Conservation (phyloP, 352 stramenopile genomes). For the Lagenidium giganteum region DNA sequence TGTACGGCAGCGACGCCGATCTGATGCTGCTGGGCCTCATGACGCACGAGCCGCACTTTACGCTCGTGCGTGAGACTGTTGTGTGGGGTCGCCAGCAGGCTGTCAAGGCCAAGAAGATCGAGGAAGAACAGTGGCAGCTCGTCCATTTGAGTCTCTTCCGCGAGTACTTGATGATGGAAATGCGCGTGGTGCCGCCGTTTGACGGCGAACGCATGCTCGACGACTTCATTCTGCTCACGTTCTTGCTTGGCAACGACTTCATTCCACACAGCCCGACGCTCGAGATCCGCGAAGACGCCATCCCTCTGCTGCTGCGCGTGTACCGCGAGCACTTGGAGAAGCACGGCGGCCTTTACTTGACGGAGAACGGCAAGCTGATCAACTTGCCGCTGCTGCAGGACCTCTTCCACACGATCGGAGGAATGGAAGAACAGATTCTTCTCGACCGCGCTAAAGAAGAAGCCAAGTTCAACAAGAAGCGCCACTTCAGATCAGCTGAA, state of each 20-base stretch:
- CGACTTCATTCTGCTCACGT: constrained; percentile 99
- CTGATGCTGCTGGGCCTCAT: constrained; percentile 98
- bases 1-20: constrained; percentile 99
- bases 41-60: constrained; percentile 98
- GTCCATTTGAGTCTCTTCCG: constrained; percentile 96
- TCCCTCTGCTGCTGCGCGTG: constrained; percentile 89
- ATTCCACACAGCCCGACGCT: constrained; percentile 98
- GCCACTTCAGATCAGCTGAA: constrained; percentile 16
- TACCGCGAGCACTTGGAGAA: constrained; percentile 90
- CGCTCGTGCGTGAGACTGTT: constrained; percentile 97
- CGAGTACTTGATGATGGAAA: constrained; percentile 98
- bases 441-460: constrained; percentile 62
- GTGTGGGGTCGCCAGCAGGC: constrained; percentile 83
- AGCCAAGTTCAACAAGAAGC: constrained; percentile 28
- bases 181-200: constrained; percentile 58
- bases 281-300: constrained; percentile 98
- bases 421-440: constrained; percentile 94
- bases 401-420: constrained; percentile 91
- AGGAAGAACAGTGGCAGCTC: constrained; percentile 96
- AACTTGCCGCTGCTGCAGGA: constrained; percentile 89
- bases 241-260: constrained; percentile 99
- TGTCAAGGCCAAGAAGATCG: constrained; percentile 84
- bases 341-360: constrained; percentile 91
- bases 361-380: constrained; percentile 84
- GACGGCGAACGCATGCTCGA: constrained; percentile 96